A percentile compares a stretch with the other conserved stretches of the same genome.
phyloP scores from a whole-genome alignment of 2,329 filamentous ascomycete species.

The Fusarium sp. region DNA sequence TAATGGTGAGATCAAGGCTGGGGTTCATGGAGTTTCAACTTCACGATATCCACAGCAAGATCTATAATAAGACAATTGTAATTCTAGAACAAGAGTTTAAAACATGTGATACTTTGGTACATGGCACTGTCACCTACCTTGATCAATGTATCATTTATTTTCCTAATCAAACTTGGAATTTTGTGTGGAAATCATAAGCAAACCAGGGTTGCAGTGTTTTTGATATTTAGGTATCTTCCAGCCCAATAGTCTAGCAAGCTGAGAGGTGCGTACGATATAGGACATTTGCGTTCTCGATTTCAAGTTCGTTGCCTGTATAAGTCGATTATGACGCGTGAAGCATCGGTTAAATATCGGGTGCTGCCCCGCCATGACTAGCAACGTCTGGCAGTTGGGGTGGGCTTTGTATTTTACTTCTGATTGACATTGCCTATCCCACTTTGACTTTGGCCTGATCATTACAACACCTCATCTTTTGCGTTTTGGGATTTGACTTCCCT shows the following conservation, averaged over 20 bases:
- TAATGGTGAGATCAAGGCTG: conserved; percentile 69
- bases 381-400: conserved; percentile 39
- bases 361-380: conserved; percentile 52
- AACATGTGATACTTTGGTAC: conserved; percentile 8
- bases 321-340: conserved; percentile 10
- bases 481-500: conserved; percentile 25
- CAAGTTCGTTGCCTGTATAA: background rate
- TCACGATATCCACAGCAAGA: conserved; percentile 50
- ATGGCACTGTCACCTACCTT: background rate
- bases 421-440: conserved; percentile 45
- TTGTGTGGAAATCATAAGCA: background rate
- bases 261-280: background rate
- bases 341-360: conserved; percentile 33
- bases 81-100: background rate
- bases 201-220: background rate
- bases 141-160: no score
- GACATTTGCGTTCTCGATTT: background rate
- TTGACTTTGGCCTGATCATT: conserved; percentile 43
- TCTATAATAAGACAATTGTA: conserved; percentile 7
- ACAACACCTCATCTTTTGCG: conserved; percentile 30
- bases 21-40: conserved; percentile 55
- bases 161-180: no score
- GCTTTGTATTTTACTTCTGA: conserved; percentile 49
- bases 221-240: background rate
- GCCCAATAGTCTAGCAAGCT: no score